phyloP scores from a whole-genome alignment of 495 filamentous ascomycete genomes.

The Beverwykella pulmonaria region DNA sequence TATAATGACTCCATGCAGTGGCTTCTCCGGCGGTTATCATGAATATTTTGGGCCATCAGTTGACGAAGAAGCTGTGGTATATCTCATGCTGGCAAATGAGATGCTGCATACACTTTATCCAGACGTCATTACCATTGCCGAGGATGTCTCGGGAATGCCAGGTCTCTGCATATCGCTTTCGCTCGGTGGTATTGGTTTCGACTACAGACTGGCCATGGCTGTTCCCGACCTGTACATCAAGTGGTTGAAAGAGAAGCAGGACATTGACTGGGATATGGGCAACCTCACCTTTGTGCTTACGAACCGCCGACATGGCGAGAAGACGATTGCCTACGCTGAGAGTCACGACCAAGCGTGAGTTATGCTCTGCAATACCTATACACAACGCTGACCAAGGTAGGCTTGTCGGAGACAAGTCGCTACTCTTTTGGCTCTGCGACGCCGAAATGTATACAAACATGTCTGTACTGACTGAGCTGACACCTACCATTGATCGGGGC shows the following conservation, averaged over 20 bases:
- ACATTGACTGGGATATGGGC: constrained; percentile 91
- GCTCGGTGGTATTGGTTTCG: constrained; percentile 90
- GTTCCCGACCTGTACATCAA: constrained; percentile 99
- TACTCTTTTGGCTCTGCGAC: constrained; percentile 98
- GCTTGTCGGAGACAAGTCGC: constrained; percentile 91
- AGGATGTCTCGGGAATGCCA: constrained; percentile 98
- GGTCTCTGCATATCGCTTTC: constrained; percentile 83
- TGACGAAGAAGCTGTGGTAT: constrained; percentile 94
- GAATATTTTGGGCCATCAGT: constrained; percentile 93
- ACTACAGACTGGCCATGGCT: constrained; percentile 97
- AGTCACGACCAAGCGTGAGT: constrained; percentile 97
- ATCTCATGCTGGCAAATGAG: constrained; percentile 95
- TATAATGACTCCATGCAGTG: constrained; percentile 56
- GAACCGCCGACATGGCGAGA: constrained; percentile 92
- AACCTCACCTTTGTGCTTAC: constrained; percentile 82
- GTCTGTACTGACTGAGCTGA: constrained; percentile 80
- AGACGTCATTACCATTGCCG: constrained; percentile 84
- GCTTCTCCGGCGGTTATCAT: constrained; percentile 97
- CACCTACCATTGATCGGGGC: constrained; percentile 87
- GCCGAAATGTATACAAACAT: constrained; percentile 97
- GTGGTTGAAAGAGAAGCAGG: constrained; percentile 88
- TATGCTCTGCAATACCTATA: neutral
- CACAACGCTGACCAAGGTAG: constrained; percentile 55
- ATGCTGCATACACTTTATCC: constrained; percentile 90
- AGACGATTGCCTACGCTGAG: constrained; percentile 97